Base-by-base conservation (phyloP, 352 stramenopile species). In the Pythium utonaiense region DNA sequence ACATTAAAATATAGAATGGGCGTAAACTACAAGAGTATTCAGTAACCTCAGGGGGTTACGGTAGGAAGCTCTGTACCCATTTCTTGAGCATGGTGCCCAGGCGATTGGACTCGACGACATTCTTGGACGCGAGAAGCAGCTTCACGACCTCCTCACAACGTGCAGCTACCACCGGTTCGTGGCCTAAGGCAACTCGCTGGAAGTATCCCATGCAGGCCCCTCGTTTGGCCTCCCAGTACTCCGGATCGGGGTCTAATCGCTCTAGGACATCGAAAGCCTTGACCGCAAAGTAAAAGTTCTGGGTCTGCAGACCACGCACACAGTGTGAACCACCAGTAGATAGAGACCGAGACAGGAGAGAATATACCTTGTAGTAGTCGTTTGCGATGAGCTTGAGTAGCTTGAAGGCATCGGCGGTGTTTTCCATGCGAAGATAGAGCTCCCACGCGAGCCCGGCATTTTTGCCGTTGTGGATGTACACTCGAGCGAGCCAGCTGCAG, bases 221-320 rank as follows among this genome's bases (percentile, higher is more conserved):
- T 22, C 78, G 79, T 58, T 93, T 93, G 6, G 70, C 83, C 58
- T 91, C 80, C 80, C 83, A 93, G 55, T 86, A 80, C 65, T 91
- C 78, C 1, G 79, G 78, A 17, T 90, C 78, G 7, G 79, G 67
- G 44, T 90, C 80, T n/a, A 90, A 44, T 9, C 76, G 73, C 47
- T 91, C 79, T 13, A 93, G 71, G 34, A 91, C 80, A 45, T 89
- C 79, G 38, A 93, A 93, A 6, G 81, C 79, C 44, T 90, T 91
- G 21, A 69, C 78, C 0, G 80, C 73, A 34, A 77, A 83, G 51
- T 73, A 92, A 42, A 76, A 92, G 17, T 86, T 61, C n/a, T 75
- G 60, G 41, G 54, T 36, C 47, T 45, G 12, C 38, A 24, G 12
- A 12, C 3, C 36, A 16, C n/a, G n/a, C n/a, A n/a, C n/a, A n/a